Conservation (phyloP, 352 stramenopile species). For the Phytophthora constricta region DNA sequence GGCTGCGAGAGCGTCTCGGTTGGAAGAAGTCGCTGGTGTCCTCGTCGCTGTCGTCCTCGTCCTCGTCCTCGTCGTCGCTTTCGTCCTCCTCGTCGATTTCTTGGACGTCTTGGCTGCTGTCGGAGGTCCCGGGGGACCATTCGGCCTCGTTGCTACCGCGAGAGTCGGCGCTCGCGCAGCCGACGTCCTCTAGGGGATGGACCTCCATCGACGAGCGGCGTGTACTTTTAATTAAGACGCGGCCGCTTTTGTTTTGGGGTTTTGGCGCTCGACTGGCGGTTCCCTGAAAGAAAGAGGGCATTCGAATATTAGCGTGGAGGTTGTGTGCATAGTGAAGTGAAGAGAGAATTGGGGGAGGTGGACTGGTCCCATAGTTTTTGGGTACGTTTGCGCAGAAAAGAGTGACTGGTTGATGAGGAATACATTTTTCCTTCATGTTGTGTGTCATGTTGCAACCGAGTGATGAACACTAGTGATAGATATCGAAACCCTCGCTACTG, state of each 20-base stretch:
- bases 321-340: too few species aligned
- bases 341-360: too few species aligned
- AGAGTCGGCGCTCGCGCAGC: too few species aligned
- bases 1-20: too few species aligned
- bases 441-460: too few species aligned
- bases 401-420: too few species aligned
- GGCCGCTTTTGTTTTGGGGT: background rate
- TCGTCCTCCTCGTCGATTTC: slow-evolving; percentile 34
- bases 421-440: too few species aligned
- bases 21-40: slow-evolving; percentile 19
- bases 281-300: background rate
- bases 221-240: too few species aligned
- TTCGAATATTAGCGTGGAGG: background rate
- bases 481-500: background rate
- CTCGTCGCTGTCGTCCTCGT: slow-evolving; percentile 11
- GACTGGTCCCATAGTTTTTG: background rate
- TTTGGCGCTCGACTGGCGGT: background rate
- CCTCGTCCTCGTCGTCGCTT: slow-evolving; percentile 22
- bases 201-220: too few species aligned
- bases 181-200: too few species aligned
- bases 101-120: slow-evolving; percentile 26
- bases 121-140: slow-evolving; percentile 32
- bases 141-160: slow-evolving; percentile 50
- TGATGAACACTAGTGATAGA: background rate
- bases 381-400: background rate